phyloP scores from a whole-genome alignment of 2,329 filamentous ascomycete genomes.

The Claviceps africana region DNA sequence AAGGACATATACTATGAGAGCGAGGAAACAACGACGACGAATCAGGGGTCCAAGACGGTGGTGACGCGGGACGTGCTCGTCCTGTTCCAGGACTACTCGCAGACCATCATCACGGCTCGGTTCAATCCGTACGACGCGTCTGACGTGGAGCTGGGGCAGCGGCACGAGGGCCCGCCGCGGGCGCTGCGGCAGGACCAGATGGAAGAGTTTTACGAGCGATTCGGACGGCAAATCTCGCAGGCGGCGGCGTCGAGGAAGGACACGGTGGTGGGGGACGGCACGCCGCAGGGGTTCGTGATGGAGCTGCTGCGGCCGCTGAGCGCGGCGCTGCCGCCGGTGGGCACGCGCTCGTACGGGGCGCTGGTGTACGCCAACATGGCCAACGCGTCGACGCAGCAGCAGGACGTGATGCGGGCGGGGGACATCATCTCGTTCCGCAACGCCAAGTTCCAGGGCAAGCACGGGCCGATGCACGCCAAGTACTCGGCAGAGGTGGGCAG shows the following conservation, averaged over 20 bases:
- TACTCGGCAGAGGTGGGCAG: conserved; percentile 82
- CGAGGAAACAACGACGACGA: conserved; percentile 59
- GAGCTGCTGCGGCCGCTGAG: conserved; percentile 63
- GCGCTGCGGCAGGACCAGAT: conserved; percentile 83
- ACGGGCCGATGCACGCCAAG: conserved; percentile 88
- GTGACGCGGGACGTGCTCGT: conserved; percentile 73
- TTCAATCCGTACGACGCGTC: conserved; percentile 64
- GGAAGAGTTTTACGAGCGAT: conserved; percentile 69
- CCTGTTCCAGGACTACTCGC: conserved; percentile 92
- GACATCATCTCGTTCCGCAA: conserved; percentile 91
- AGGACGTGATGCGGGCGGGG: conserved; percentile 84
- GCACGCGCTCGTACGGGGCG: conserved; percentile 80
- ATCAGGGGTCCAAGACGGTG: conserved; percentile 54
- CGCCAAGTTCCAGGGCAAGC: conserved; percentile 86
- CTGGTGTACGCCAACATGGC: conserved; percentile 89
- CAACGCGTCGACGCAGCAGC: conserved; percentile 79
- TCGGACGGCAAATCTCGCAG: conserved; percentile 64
- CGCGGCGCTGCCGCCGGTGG: conserved; percentile 67
- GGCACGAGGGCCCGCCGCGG: conserved; percentile 71
- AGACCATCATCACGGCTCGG: conserved; percentile 70
- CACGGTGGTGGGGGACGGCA: conserved; percentile 70
- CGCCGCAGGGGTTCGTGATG: conserved; percentile 60
- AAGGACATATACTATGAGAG: conserved; percentile 73
- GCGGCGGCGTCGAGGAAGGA: conserved; percentile 60
- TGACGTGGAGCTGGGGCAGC: conserved; percentile 67